Conservation (phyloP, 2,329 filamentous ascomycete species). For the Aureobasidium melanogenum region DNA sequence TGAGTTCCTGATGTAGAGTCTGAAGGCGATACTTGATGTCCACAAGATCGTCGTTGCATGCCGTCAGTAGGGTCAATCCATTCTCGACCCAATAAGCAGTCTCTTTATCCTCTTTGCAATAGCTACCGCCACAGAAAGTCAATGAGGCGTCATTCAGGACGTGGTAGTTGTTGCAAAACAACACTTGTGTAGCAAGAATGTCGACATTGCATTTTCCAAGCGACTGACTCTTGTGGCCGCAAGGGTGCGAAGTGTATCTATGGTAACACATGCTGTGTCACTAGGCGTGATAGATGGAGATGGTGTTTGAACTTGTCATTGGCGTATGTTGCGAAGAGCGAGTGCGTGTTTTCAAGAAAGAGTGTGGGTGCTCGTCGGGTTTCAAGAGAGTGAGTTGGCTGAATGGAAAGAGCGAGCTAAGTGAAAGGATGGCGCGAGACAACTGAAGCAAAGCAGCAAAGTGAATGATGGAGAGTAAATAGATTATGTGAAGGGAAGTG, state of each 20-base stretch:
- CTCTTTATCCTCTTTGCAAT: conserved; percentile 7
- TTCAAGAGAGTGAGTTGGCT: neutral
- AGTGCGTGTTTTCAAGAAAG: neutral
- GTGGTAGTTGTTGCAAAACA: conserved; percentile 1
- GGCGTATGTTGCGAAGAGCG: neutral
- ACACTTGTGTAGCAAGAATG: neutral
- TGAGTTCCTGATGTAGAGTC: neutral
- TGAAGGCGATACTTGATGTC: neutral
- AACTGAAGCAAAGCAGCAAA: neutral
- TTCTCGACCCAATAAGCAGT: conserved; percentile 1
- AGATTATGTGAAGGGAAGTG: neutral
- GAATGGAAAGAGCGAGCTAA: neutral
- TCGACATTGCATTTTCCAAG: neutral
- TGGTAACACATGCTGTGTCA: conserved; percentile 6
- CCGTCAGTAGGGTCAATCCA: neutral
- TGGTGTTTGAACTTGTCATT: neutral
- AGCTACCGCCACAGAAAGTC: neutral
- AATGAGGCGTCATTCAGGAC: neutral
- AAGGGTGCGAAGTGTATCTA: neutral
- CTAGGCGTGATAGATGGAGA: neutral
- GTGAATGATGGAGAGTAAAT: neutral
- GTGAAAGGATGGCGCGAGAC: neutral
- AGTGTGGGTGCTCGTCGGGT: too few species aligned
- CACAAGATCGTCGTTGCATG: neutral
- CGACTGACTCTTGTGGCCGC: neutral